Percentiles rank a stretch among this genome's conserved stretches.
These are phyloP conservation scores for Colletotrichum coccodes DNA, from an alignment of 2,329 filamentous ascomycete species.

Conservation along the genomic window DNA sequence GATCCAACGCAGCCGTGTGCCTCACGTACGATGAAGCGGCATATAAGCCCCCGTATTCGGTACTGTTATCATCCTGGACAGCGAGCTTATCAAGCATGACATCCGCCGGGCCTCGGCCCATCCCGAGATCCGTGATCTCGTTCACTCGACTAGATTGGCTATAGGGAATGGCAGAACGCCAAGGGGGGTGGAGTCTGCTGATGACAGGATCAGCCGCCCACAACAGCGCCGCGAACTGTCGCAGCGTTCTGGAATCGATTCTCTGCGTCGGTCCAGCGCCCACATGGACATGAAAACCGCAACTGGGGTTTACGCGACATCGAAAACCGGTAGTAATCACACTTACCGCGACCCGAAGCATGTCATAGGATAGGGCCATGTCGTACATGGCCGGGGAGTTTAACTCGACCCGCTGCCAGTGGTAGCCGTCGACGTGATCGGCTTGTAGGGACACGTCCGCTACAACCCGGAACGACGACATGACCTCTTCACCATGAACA, in stretches of 20 bases:
- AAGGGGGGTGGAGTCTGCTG: slow-evolving; percentile 46
- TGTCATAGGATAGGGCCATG: slow-evolving; percentile 38
- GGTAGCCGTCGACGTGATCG: slow-evolving; percentile 20
- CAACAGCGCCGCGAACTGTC: slow-evolving; percentile 44
- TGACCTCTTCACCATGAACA: neutral
- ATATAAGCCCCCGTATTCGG: neutral
- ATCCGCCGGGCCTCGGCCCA: neutral
- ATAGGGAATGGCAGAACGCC: slow-evolving; percentile 36
- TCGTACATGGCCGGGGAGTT: slow-evolving; percentile 45
- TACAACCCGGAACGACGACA: slow-evolving; percentile 12
- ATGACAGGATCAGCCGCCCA: slow-evolving; percentile 49
- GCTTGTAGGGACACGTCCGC: slow-evolving; percentile 20
- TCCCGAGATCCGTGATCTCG: neutral
- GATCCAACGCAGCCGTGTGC: neutral
- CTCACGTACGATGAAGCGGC: too few relatives aligned
- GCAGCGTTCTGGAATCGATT: slow-evolving; percentile 41
- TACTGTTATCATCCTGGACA: slow-evolving; percentile 31
- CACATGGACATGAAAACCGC: slow-evolving; percentile 50
- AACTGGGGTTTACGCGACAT: slow-evolving; percentile 44
- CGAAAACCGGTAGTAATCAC: slow-evolving; percentile 43
- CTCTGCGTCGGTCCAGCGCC: slow-evolving; percentile 43
- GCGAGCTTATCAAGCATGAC: slow-evolving; percentile 26
- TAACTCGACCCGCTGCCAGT: slow-evolving; percentile 43
- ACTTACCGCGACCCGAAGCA: slow-evolving; percentile 44
- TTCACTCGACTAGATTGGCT: slow-evolving; percentile 30